Evolutionary conservation across 495 filamentous ascomycete species (phyloP), one percentile per base, ranked within the genome.

Genomic region (Polyplosphaeria fusca): DNA sequence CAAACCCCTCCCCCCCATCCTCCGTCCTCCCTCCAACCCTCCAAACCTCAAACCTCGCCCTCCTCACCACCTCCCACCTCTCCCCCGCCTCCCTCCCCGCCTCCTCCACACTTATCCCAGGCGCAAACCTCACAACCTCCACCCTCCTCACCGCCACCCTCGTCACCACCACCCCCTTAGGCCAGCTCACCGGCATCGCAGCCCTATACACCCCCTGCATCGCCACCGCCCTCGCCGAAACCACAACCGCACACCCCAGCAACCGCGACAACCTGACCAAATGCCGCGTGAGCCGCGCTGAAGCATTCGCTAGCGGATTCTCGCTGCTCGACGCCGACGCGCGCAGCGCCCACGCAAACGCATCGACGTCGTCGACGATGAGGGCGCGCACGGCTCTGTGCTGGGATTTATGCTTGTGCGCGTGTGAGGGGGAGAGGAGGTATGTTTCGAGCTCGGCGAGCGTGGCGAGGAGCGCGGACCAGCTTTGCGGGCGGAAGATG

Each of bases 301-400:
- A 61, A 1, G 52, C 22, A 1, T 4, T 14, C 5, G 37, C 11
- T 5, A 59, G 44, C 2, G 39, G 27, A 14, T 48, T 46, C 14
- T 16, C 1, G 16, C 22, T 45, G 13, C 37, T 5, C 5, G 1
- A 13, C 25, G 47, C 22, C 12, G 44, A 5, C 13, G 42, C 27
- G 32, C 77, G 75, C 28, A 80, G 77, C 62, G 79, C 75, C 77
- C 79, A 83, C 61, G 78, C 70, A 63, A 85, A 87, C 4, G 82
- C 76, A 27, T 72, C 78, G 13, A 74, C 73, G 53, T 76, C 76
- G 60, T 81, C 80, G 4, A 87, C 60, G 19, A 79, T 60, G 9
- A 87, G 64, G 42, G 77, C 68, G 27, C 75, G 73, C 13, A 87
- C 66, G 0, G 70, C 59, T 4, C 80, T 69, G 13, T 68, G 61